These are phyloP conservation scores for Leccinum pallidistipes DNA, from an alignment of 1,284 basidiomycete species.

Conservation along the genomic window DNA sequence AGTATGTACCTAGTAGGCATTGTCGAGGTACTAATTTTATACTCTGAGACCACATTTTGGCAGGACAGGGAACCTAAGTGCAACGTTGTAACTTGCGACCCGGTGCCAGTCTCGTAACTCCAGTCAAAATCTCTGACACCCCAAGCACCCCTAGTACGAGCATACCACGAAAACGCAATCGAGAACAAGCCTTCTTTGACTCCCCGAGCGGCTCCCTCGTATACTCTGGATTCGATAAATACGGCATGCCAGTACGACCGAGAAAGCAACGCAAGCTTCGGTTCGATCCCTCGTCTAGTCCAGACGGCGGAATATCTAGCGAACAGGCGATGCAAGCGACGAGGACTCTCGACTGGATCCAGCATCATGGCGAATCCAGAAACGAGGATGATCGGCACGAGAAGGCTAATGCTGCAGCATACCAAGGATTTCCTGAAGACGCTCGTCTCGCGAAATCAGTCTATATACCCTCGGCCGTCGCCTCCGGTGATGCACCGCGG, in stretches of 20 bases:
- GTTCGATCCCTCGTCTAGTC: slow-evolving; percentile 29
- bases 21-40: too few species aligned
- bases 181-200: slow-evolving; percentile 31
- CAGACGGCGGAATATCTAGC: slow-evolving; percentile 7
- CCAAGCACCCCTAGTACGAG: slow-evolving; percentile 26
- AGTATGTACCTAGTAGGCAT: too few species aligned
- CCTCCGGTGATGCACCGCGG: not conserved
- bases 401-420: not conserved
- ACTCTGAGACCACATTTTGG: not conserved
- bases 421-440: not conserved
- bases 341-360: not conserved
- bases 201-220: slow-evolving; percentile 29
- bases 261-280: slow-evolving; percentile 30
- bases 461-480: not conserved
- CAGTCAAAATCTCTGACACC: slow-evolving; percentile 12
- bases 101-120: too few species aligned
- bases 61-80: too few species aligned
- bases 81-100: too few species aligned
- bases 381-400: not conserved
- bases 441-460: not conserved
- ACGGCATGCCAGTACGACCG: slow-evolving; percentile 32
- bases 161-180: slow-evolving; percentile 28
- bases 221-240: slow-evolving; percentile 32
- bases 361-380: not conserved
- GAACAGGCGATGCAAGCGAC: not conserved